Percentiles rank a stretch among this genome's conserved stretches.
These are phyloP conservation scores for Alloteropsis semialata DNA, from an alignment of 176 grass and related monocot species.

Conservation along the genomic window DNA sequence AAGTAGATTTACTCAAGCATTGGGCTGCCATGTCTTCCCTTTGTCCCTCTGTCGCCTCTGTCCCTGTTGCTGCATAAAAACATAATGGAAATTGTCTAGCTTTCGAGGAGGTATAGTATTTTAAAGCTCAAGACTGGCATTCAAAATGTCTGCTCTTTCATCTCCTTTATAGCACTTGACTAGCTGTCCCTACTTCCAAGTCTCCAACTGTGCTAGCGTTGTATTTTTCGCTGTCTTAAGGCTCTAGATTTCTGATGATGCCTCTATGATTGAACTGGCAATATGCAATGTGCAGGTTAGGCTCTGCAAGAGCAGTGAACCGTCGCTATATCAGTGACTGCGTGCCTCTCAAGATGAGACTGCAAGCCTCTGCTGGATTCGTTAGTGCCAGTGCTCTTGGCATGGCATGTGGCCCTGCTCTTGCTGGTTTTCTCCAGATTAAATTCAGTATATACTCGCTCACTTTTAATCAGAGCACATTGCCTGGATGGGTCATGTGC, in stretches of 20 bases:
- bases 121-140: background rate
- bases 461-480: conserved; percentile 83
- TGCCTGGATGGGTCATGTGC: conserved; percentile 96
- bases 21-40: too few relatives aligned
- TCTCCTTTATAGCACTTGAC: background rate
- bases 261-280: background rate
- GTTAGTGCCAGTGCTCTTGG: conserved; percentile 96
- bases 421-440: conserved; percentile 85
- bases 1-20: background rate
- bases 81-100: background rate
- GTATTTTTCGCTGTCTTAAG: background rate
- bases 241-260: background rate
- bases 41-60: too few relatives aligned
- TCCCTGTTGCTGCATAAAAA: too few relatives aligned
- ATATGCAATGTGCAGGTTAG: conserved; percentile 61
- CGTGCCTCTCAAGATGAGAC: conserved; percentile 77
- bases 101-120: background rate
- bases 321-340: conserved; percentile 93
- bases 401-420: conserved; percentile 94
- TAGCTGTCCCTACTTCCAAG: background rate
- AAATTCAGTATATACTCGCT: conserved; percentile 77
- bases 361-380: conserved; percentile 91
- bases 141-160: background rate
- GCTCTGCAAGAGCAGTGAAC: conserved; percentile 95
- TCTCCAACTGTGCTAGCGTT: background rate